Conservation (phyloP, 2,329 filamentous ascomycete genomes). For the Neoascochyta sp. region DNA sequence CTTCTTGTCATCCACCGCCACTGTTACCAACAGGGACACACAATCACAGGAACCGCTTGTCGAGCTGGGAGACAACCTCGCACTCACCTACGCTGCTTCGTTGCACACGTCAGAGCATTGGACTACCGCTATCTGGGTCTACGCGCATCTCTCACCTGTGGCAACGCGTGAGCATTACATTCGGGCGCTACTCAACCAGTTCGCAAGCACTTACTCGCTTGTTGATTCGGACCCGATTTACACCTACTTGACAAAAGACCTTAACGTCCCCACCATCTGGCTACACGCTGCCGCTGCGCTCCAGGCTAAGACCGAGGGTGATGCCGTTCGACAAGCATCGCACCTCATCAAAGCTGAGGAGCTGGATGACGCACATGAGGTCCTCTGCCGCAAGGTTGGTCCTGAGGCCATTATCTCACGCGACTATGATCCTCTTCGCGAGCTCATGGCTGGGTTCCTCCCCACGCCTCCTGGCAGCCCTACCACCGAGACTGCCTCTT, state of each 20-base stretch:
- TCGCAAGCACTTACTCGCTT: constrained; percentile 62
- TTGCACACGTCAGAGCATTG: constrained; percentile 35
- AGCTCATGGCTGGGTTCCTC: constrained; percentile 68
- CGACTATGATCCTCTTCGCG: constrained; percentile 67
- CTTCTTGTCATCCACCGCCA: constrained; percentile 30
- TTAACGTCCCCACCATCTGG: constrained; percentile 72
- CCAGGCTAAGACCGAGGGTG: constrained; percentile 69
- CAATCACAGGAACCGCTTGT: constrained; percentile 57
- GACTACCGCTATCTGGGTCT: constrained; percentile 63
- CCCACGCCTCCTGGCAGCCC: constrained; percentile 43
- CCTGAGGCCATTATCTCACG: constrained; percentile 78
- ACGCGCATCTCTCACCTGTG: constrained; percentile 67
- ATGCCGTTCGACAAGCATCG: constrained; percentile 55
- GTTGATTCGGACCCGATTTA: constrained; percentile 56
- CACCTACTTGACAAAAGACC: constrained; percentile 57
- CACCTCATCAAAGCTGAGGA: constrained; percentile 76
- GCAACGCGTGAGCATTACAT: constrained; percentile 67
- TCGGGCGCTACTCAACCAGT: constrained; percentile 56
- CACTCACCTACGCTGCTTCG: constrained; percentile 44
- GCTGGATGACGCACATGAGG: constrained; percentile 76
- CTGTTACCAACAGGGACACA: constrained; percentile 44
- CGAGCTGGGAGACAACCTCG: constrained; percentile 53
- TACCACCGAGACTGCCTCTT: constrained; percentile 9
- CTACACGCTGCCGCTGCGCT: constrained; percentile 84
- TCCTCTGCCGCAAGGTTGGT: constrained; percentile 76